Base-by-base conservation (phyloP, 1,139 yeast genomes). In the Pichiaceae sp. region DNA sequence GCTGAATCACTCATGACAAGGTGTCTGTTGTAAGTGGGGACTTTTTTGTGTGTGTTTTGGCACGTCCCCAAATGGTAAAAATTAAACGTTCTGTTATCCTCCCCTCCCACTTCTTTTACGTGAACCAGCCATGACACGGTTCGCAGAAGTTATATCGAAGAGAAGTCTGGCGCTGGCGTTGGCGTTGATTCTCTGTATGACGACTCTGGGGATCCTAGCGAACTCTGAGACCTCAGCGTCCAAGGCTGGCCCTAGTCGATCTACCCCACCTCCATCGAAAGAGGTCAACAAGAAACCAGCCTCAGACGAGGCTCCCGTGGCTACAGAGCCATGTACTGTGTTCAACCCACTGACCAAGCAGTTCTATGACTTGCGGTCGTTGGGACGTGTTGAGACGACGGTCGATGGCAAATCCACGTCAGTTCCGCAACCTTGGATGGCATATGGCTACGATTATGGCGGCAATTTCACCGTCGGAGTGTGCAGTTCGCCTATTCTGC, bases 391-490 rank as follows among this genome's bases (percentile, higher is more conserved):
- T 1, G 63, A 64, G 1, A 56, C 59, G 35, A 74, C 70, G 18
- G 72, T 70, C 1, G 28, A 29, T 11, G 32, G 29, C 11, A 12
- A 33, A n/a, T 27, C 31, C 6, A 14, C 18, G 5, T 17, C 12
- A 12, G 61, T 57, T 37, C 57, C 70, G 0, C 57, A 67, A 32
- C 70, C 77, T 5, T 85, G 91, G 86, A 60, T 67, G 32, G 76
- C 89, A 3, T 69, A 70, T 42, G 94, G 94, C 0, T 71, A 70
- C 52, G 94, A 82, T 47, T 74, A 73, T 47, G 79, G 80, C 16
- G 68, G 66, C 38, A 87, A 87, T 57, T 87, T 78, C 59, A 82
- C 95, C 1, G 49, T 87, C 31, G 91, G 93, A 8, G 66, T 87
- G 3, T 87, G 96, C 52, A 74, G 87, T 6, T 65, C 78, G 8